Conservation (phyloP, 805 yeast species). For the Danielia oregonensis region DNA sequence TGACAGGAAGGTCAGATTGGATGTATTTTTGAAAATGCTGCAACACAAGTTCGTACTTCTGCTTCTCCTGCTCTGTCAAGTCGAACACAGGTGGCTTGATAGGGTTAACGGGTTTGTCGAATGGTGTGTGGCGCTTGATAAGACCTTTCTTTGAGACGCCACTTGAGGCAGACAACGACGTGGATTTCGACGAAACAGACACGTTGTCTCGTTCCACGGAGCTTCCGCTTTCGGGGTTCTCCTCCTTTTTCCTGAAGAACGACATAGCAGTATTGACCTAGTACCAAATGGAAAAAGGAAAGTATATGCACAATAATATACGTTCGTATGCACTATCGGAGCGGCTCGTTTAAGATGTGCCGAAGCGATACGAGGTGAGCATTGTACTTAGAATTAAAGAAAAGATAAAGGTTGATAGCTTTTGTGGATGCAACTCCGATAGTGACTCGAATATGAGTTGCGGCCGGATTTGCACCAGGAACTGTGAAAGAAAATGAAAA, state of each 20-base stretch:
- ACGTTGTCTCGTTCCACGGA: conserved; percentile 11
- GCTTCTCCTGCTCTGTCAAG: conserved; percentile 27
- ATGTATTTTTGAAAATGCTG: conserved; percentile 26
- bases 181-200: conserved; percentile 14
- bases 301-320: too few species aligned
- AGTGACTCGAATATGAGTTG: too few species aligned
- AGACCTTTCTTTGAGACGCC: conserved; percentile 17
- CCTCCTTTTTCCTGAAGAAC: conserved; percentile 8
- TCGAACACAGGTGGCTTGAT: conserved; percentile 27
- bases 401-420: too few species aligned
- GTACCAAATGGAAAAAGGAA: too few species aligned
- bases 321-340: too few species aligned
- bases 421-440: too few species aligned
- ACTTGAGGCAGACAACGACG: conserved; percentile 8
- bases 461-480: too few species aligned
- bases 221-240: conserved; percentile 6
- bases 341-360: too few species aligned
- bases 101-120: conserved; percentile 36
- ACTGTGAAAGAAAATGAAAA: too few species aligned
- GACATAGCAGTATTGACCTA: conserved; percentile 12
- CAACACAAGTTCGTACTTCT: conserved; percentile 27
- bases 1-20: conserved; percentile 26
- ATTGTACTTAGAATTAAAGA: too few species aligned
- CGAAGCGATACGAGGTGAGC: too few species aligned
- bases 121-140: conserved; percentile 36